Evolutionary conservation across 805 yeast species (phyloP).

Genomic region (Naumovozyma baii): DNA sequence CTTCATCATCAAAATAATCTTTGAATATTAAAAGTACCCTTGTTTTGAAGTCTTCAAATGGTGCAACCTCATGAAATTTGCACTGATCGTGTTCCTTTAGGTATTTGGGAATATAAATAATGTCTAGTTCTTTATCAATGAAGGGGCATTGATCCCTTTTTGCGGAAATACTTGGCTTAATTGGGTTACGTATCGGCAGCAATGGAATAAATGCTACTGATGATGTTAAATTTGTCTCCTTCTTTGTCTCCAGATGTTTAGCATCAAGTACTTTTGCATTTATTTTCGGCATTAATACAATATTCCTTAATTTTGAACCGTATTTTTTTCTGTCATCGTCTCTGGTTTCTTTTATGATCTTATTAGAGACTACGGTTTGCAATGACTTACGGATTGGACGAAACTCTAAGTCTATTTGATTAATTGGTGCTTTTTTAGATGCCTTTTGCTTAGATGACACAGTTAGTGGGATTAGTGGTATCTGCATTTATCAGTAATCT

Average conservation of each 20-base stretch:
- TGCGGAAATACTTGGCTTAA: not conserved
- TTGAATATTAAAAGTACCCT: not conserved
- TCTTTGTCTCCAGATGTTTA: too few relatives aligned
- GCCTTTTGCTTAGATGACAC: too few relatives aligned
- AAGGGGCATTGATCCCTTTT: not conserved
- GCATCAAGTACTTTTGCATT: not conserved
- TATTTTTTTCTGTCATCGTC: not conserved
- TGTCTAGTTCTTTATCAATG: not conserved
- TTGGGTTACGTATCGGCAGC: not conserved
- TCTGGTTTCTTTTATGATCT: constrained; percentile 19
- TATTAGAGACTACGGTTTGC: constrained; percentile 13
- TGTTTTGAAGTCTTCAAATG: not conserved
- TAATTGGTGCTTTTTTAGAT: not conserved
- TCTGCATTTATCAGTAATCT: too few relatives aligned
- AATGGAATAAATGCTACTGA: too few relatives aligned
- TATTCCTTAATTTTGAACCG: constrained; percentile 5
- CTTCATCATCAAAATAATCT: too few relatives aligned
- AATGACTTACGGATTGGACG: constrained; percentile 21
- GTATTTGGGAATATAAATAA: not conserved
- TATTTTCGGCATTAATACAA: constrained; percentile 8
- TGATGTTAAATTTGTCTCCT: too few relatives aligned
- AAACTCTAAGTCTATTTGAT: constrained; percentile 19
- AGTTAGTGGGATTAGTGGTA: too few relatives aligned
- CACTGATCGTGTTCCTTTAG: not conserved
- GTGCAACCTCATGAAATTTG: not conserved